phyloP scores from a whole-genome alignment of 2,329 filamentous ascomycete genomes.

The Clonostachys solani region DNA sequence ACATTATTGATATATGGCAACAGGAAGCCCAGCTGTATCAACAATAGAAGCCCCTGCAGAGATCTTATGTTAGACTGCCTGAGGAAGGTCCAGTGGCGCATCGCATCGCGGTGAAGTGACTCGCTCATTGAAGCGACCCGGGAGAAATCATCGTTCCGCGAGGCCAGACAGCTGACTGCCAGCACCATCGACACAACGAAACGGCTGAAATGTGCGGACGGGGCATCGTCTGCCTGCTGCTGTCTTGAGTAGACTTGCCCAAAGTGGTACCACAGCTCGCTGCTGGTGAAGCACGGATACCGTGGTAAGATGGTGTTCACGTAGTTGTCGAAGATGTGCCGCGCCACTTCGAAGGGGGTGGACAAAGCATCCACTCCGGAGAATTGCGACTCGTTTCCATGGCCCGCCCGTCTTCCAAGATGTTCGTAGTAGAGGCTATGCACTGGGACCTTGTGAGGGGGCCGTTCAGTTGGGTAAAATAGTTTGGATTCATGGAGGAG shows the following conservation, averaged over 20 bases:
- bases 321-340: conserved; percentile 11
- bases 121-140: conserved; percentile 12
- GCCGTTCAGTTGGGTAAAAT: conserved; percentile 11
- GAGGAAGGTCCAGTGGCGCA: conserved; percentile 6
- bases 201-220: neutral
- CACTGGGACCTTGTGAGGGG: conserved; percentile 12
- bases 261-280: conserved; percentile 7
- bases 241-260: conserved; percentile 5
- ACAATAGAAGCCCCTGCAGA: conserved; percentile 8
- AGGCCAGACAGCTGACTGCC: conserved; percentile 10
- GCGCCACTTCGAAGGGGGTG: conserved; percentile 9
- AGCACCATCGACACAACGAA: conserved; percentile 9
- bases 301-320: conserved; percentile 8
- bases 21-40: conserved; percentile 9
- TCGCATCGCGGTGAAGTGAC: conserved; percentile 9
- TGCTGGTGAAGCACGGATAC: conserved; percentile 9
- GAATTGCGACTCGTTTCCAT: conserved; percentile 3
- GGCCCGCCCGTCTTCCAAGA: conserved; percentile 3
- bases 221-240: neutral
- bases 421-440: conserved; percentile 8
- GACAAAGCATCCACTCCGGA: conserved; percentile 3
- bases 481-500: conserved; percentile 8
- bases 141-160: conserved; percentile 9
- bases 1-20: conserved; percentile 10
- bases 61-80: conserved; percentile 3